Percentiles rank a stretch among this genome's conserved stretches.
phyloP scores from a whole-genome alignment of 176 grass and related monocot genomes.

The Poa pratensis region DNA sequence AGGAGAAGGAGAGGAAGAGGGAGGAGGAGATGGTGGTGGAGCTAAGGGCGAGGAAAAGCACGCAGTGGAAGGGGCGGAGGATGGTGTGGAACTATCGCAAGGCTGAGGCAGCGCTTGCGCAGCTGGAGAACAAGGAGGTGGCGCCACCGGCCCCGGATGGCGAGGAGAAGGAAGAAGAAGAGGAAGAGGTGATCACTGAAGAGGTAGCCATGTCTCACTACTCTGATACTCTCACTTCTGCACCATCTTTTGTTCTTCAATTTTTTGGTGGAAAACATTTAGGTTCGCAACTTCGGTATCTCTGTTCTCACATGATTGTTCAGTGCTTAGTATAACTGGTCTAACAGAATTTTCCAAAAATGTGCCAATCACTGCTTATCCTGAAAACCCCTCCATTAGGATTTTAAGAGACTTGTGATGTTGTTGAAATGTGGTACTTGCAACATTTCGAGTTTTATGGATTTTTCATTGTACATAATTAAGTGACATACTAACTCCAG shows the following conservation, averaged over 20 bases:
- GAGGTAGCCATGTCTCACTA: constrained; percentile 53
- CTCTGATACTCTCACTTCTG: not conserved
- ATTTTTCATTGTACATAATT: not conserved
- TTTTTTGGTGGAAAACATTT: constrained; percentile 12
- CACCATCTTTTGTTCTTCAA: not conserved
- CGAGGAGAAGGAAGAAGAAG: constrained; percentile 65
- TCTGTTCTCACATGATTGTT: not conserved
- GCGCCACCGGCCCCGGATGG: constrained; percentile 45
- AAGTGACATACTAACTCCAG: no score
- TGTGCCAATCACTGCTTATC: not conserved
- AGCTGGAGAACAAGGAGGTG: constrained; percentile 74
- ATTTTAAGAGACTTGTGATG: not conserved
- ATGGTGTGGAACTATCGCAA: constrained; percentile 67
- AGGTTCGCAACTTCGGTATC: not conserved
- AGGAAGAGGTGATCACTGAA: constrained; percentile 81
- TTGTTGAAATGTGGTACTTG: not conserved
- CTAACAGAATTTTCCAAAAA: not conserved
- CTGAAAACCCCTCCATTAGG: not conserved
- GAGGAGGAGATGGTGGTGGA: constrained; percentile 66
- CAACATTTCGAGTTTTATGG: not conserved
- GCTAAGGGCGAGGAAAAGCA: constrained; percentile 73
- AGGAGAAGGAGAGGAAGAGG: constrained; percentile 51
- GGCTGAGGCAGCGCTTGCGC: constrained; percentile 67
- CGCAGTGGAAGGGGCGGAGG: constrained; percentile 67
- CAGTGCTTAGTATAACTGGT: not conserved